phyloP scores from a whole-genome alignment of 2,329 filamentous ascomycete genomes.

The Pseudogymnoascus pannorum region DNA sequence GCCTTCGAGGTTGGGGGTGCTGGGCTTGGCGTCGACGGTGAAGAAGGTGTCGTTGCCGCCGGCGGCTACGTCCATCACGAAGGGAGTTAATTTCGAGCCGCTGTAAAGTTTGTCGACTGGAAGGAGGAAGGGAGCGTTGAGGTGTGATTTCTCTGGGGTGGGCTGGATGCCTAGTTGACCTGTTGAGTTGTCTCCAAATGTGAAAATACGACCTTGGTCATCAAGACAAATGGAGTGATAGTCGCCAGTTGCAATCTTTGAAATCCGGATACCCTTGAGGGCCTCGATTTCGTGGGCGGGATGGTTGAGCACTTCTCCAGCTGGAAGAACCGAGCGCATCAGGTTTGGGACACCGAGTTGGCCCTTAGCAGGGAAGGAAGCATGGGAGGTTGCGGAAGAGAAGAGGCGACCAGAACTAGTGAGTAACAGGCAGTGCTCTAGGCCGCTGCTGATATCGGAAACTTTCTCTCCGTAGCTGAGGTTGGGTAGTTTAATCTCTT shows the following conservation, averaged over 20 bases:
- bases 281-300: conserved; percentile 66
- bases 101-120: conserved; percentile 67
- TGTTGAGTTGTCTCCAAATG: conserved; percentile 83
- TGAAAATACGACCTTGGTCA: conserved; percentile 67
- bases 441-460: conserved; percentile 65
- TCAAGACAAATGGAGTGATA: conserved; percentile 78
- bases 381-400: conserved; percentile 73
- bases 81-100: conserved; percentile 53
- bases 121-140: conserved; percentile 65
- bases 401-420: conserved; percentile 83
- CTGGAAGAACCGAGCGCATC: conserved; percentile 69
- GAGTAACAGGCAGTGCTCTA: conserved; percentile 80
- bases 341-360: conserved; percentile 83
- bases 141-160: conserved; percentile 50
- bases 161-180: conserved; percentile 87
- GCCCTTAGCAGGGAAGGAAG: conserved; percentile 71
- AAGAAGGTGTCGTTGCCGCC: conserved; percentile 86
- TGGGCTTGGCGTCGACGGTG: conserved; percentile 62
- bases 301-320: conserved; percentile 66
- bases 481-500: conserved; percentile 57
- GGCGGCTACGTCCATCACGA: conserved; percentile 71
- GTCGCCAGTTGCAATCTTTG: conserved; percentile 75
- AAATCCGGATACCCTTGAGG: conserved; percentile 63
- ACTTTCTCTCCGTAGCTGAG: conserved; percentile 66
- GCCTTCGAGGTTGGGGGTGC: conserved; percentile 20